Evolutionary conservation across 108 stramenopile species (phyloP), one percentile per base, ranked within the genome.

Genomic region (Fragilariopsis cylindrus): DNA sequence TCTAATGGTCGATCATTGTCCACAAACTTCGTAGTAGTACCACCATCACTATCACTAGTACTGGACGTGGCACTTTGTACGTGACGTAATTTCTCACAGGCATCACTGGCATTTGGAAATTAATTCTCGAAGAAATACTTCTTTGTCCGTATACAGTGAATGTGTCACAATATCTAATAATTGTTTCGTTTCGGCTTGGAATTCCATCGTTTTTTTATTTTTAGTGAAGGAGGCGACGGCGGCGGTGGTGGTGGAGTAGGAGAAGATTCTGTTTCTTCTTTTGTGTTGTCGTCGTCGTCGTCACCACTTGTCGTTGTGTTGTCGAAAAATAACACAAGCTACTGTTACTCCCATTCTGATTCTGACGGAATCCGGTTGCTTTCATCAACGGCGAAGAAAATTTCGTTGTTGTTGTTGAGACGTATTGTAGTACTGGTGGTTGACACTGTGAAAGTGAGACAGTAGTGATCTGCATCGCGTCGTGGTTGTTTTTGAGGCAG

Each of bases 71-170:
- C 66, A 5, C 81, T 80, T 68, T 98, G 98, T 48, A 94, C 30
- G 66, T 99, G 98, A 45, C 98, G 88, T 40, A 97, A 83, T 79
- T 99, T 99, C 82, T 99, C 98, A 40, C 96, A 83, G 5, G 98
- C 96, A 81, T 99, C 99, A 58, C 90, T 88, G 7, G 98, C 97
- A 78, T 99, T 99, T 99, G 21, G 92, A 94, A 15, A 99, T 87
- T 7, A 99, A 82, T 82, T 99, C 99, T 43, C 99, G 85, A n/a
- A 99, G 78, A 76, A 99, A 99, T 3, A 99, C 96, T 71, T 99
- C 97, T 82, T 96, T 96, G 81, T 98, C 98, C 4, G 98, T 99
- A 80, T 99, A 99, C 47, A 99, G 84, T 3, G 98, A 97, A 82
- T 99, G 91, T 6, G 98, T 98, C 47, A 99, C 98, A 78, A 96